Evolutionary conservation across 2,329 filamentous ascomycete genomes (phyloP), one percentile per base, ranked within the genome.

Genomic region (Raffaelea ambrosiae): DNA sequence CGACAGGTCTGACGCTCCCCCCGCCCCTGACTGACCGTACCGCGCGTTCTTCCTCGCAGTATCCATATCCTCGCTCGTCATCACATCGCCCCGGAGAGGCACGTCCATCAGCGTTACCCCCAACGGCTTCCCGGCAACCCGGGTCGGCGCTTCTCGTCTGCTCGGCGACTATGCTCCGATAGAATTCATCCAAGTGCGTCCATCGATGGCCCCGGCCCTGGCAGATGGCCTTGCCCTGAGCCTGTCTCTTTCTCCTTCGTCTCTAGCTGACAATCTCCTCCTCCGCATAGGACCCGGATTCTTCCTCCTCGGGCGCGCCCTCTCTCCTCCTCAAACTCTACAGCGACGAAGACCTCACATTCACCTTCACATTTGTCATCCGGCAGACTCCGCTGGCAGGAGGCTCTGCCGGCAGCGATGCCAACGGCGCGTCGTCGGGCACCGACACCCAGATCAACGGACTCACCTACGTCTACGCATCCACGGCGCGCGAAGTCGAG

Each of bases 331-430:
- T 97, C 49, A 93, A 94, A 62, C 72, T 98, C 44, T 79, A 74
- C 57, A 93, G 90, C 67, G 89, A 95, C 57, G 93, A 97, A 57
- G 93, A 98, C 56, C 81, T 98, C 47, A 81, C 81, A 55, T 95
- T 98, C 68, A 88, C 84, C 58, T 98, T 97, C 64, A 93, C 86
- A 36, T 96, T 97, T 63, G 76, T 93, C 54, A 74, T 95, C 55
- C 71, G 80, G 59, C 71, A 83, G 61, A 56, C 73, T 20, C 63
- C 67, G 39, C 62, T 40, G 40, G 31, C n/a, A n/a, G n/a, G n/a
- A n/a, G 5, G 18, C 40, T 11, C 22, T 46, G 18, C n/a, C 57
- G 8, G 16, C 39, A 8, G 26, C 43, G 20, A 76, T 21, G 68
- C 73, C 35, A 76, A 77, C 42, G 67, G 72, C 29, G 61, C 72